Percentiles rank a stretch among this genome's conserved stretches.
Evolutionary conservation across 2,329 filamentous ascomycete genomes (phyloP).

Genomic region (Exophiala sp.): DNA sequence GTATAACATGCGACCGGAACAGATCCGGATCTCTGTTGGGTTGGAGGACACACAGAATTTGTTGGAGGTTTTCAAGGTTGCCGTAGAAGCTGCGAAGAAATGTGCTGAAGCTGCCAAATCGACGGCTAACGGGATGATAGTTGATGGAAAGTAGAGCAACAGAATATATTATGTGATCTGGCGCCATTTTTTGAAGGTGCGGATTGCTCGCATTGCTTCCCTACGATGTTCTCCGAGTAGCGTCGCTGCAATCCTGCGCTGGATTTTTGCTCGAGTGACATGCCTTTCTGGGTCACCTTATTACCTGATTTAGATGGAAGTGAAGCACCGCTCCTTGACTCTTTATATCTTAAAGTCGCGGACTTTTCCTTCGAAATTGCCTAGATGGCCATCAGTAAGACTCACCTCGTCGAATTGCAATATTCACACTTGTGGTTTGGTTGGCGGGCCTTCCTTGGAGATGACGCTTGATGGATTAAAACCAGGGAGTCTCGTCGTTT

Average conservation of each 20-base stretch:
- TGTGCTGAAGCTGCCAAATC: too few species aligned
- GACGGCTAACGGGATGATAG: too few species aligned
- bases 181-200: too few species aligned
- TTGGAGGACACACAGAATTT: slow-evolving; percentile 18
- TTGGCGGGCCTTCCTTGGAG: neutral
- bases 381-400: neutral
- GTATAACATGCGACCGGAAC: slow-evolving; percentile 12
- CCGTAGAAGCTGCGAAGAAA: slow-evolving; percentile 17
- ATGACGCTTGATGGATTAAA: neutral
- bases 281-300: too few species aligned
- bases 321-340: neutral
- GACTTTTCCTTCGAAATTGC: neutral
- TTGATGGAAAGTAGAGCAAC: too few species aligned
- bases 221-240: too few species aligned
- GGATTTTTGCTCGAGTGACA: too few species aligned
- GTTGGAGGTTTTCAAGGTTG: slow-evolving; percentile 15
- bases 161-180: neutral
- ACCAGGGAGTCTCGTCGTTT: neutral
- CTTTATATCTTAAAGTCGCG: neutral
- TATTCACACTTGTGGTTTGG: neutral
- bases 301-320: neutral
- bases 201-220: too few species aligned
- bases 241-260: too few species aligned
- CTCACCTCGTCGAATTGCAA: neutral
- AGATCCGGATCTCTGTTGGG: slow-evolving; percentile 21